Conservation (phyloP, 2,329 filamentous ascomycete species). For the Phyllosticta citrichinensis region DNA sequence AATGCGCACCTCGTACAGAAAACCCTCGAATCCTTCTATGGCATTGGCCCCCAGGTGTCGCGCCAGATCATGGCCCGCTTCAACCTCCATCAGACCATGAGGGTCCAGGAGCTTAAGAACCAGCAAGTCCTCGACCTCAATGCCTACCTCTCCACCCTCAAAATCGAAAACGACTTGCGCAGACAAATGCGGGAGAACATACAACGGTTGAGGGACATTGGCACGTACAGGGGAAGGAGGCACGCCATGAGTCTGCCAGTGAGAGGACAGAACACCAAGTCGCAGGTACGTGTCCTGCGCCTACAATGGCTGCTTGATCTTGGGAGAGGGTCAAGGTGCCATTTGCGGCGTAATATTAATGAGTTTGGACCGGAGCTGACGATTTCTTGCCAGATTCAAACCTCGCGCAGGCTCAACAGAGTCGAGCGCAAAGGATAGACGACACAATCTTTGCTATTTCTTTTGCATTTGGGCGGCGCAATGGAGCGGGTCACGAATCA, state of each 20-base stretch:
- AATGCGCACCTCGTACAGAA: constrained; percentile 35
- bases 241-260: constrained; percentile 92
- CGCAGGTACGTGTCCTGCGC: constrained; percentile 42
- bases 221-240: constrained; percentile 74
- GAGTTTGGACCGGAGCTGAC: constrained; percentile 16
- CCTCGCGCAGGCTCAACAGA: constrained; percentile 48
- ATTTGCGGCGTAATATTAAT: constrained; percentile 9
- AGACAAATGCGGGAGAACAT: constrained; percentile 78
- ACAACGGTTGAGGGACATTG: constrained; percentile 76
- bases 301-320: background rate
- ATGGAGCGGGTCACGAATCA: background rate
- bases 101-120: constrained; percentile 62
- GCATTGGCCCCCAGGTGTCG: constrained; percentile 61
- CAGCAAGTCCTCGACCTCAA: constrained; percentile 74
- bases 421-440: constrained; percentile 40
- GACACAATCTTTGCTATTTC: background rate
- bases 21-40: constrained; percentile 78
- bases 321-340: background rate
- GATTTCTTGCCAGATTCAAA: constrained; percentile 39
- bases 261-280: constrained; percentile 79
- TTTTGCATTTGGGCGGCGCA: constrained; percentile 8
- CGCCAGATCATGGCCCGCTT: constrained; percentile 75
- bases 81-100: constrained; percentile 75
- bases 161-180: constrained; percentile 80
- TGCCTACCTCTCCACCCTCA: constrained; percentile 80